Evolutionary conservation across 2,329 filamentous ascomycete genomes (phyloP), one percentile per base, ranked within the genome.

Genomic region (Fusarium albosuccineum): DNA sequence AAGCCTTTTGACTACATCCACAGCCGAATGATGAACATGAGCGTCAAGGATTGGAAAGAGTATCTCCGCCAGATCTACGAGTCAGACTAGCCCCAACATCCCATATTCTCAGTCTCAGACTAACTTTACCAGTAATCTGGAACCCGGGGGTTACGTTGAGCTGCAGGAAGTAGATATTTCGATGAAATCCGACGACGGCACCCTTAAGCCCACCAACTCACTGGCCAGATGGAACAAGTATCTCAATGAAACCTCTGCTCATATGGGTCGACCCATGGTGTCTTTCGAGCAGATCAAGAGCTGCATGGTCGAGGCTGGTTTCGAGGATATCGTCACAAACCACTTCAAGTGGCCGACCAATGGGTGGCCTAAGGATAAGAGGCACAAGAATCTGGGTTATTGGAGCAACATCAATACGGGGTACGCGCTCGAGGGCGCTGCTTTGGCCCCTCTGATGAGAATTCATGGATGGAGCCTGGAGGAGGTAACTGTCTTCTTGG

Each of bases 1-100:
- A 29, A 45, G 26, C 63, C 60, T 2, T 66, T 60, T 36, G 63
- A 66, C 41, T 66, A 63, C 10, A 60, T 66, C 14, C 59, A 63
- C 22, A 63, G 63, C 14, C 40, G 63, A 40, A 59, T 66, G 55
- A 66, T 60, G 55, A 66, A 59, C 14, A 10, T 56, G 4, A 63
- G 63, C 5, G 37, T 66, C 9, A 30, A 44, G 4, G 37, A 57
- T 6, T 66, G 62, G 62, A 53, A 59, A 0, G 30, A 33, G 2
- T 66, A 66, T 14, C 45, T 66, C 0, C 33, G 22, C 1, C 57
- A 60, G 13, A 62, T 59, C 1, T 62, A 49, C 27, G 36, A 66
- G 62, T 63, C 49, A 54, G 58, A 2, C 3, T 7, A 8, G 9
- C 10, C 6, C 5, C 10, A 14, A 4, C 2, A 4, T 13, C 10